A percentile compares a stretch with the other conserved stretches of the same genome.
Conservation (phyloP, 768 basidiomycete species). For the Lepiota venenata region DNA sequence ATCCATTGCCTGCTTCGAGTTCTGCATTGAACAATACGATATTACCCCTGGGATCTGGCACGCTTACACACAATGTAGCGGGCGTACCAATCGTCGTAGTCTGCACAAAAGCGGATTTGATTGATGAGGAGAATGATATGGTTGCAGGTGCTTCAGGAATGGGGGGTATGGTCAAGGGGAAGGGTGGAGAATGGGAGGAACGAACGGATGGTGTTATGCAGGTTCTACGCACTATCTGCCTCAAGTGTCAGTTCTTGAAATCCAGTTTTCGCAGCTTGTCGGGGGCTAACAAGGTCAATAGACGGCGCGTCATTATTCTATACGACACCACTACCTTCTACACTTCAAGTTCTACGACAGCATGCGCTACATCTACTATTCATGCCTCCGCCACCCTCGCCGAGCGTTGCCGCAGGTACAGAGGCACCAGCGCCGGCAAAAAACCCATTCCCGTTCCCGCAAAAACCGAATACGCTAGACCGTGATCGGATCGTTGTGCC, state of each 20-base stretch:
- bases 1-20: conserved; percentile 57
- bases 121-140: conserved; percentile 77
- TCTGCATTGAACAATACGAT: conserved; percentile 64
- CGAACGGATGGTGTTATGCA: conserved; percentile 95
- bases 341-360: conserved; percentile 72
- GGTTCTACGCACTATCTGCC: conserved; percentile 85
- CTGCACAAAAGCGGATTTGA: conserved; percentile 91
- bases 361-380: conserved; percentile 84
- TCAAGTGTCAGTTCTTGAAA: conserved; percentile 71
- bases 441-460: conserved; percentile 82
- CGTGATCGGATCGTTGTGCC: conserved; percentile 91
- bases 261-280: neutral
- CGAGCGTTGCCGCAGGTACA: conserved; percentile 51
- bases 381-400: conserved; percentile 72
- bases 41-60: conserved; percentile 81
- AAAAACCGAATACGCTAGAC: conserved; percentile 90
- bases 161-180: conserved; percentile 90
- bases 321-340: conserved; percentile 77
- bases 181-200: conserved; percentile 94
- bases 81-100: conserved; percentile 88
- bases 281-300: conserved; percentile 25
- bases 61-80: conserved; percentile 79
- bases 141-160: conserved; percentile 77
- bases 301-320: conserved; percentile 94
- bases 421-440: conserved; percentile 66